Percentiles rank a stretch among this genome's conserved stretches.
Conservation (phyloP, 164 flowering plant species). For the Hamamelis virginiana region DNA sequence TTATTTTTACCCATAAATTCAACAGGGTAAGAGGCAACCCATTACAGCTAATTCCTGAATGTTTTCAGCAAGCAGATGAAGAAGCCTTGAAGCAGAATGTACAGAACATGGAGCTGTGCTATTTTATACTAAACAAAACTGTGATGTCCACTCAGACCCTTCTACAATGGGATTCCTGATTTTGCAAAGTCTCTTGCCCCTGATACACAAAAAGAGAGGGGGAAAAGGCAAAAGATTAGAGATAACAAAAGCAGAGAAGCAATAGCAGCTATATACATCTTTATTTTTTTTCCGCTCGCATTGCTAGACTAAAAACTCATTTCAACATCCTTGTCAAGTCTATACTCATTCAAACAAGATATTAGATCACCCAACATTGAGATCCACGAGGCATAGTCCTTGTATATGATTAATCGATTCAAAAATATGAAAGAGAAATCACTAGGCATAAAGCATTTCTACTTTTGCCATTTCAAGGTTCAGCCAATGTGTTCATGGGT, state of each 20-base stretch:
- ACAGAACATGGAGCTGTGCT: conserved; percentile 4
- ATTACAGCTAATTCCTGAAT: background rate
- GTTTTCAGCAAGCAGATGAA: background rate
- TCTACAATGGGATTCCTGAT: conserved; percentile 10
- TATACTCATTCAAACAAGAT: no score
- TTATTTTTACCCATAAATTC: background rate
- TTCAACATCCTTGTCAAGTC: no score
- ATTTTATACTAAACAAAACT: background rate
- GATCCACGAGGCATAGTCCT: no score
- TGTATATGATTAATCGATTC: no score
- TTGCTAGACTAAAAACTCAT: no score
- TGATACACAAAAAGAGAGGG: conserved; percentile 13
- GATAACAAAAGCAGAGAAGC: background rate
- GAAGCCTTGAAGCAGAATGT: conserved; percentile 6
- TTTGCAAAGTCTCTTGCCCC: conserved; percentile 30
- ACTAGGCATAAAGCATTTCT: no score
- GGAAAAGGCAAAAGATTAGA: background rate
- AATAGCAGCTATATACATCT: no score
- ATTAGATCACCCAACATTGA: no score
- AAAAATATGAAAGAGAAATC: no score
- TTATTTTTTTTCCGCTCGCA: no score
- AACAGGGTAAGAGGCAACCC: background rate
- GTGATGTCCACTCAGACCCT: background rate
- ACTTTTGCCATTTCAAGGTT: no score
- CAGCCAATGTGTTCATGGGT: no score